Conservation (phyloP, 495 filamentous ascomycete species). For the Penicillium tannophilum region DNA sequence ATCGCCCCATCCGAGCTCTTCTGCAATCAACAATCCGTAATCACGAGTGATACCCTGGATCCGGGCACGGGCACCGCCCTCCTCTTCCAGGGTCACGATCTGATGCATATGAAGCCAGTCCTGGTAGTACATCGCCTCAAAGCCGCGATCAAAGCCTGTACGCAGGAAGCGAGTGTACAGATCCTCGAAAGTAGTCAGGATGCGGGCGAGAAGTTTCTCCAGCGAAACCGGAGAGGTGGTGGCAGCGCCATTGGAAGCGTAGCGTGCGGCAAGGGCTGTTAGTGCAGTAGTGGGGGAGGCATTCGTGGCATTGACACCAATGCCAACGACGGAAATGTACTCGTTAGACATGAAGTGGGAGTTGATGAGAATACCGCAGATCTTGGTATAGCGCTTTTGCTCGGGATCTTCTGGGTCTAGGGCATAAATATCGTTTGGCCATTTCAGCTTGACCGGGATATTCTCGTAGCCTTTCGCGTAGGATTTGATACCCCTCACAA, state of each 20-base stretch:
- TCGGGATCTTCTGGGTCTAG: conserved; percentile 65
- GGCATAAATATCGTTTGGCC: conserved; percentile 97
- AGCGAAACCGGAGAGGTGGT: conserved; percentile 59
- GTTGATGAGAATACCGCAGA: conserved; percentile 92
- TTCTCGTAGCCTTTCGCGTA: conserved; percentile 76
- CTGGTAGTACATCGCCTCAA: conserved; percentile 80
- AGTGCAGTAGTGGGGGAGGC: conserved; percentile 84
- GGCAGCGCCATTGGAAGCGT: conserved; percentile 26
- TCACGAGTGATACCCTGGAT: conserved; percentile 88
- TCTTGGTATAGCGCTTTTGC: conserved; percentile 75
- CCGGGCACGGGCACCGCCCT: conserved; percentile 74
- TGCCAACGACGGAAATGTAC: conserved; percentile 86
- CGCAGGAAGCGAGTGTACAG: conserved; percentile 74
- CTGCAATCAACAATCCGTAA: conserved; percentile 80
- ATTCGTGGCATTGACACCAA: conserved; percentile 89
- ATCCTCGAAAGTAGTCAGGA: conserved; percentile 76
- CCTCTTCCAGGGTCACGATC: conserved; percentile 83
- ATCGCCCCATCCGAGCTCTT: conserved; percentile 77
- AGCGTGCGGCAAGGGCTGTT: conserved; percentile 61
- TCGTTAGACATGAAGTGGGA: conserved; percentile 74
- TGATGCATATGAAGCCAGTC: conserved; percentile 92
- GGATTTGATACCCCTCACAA: conserved; percentile 77
- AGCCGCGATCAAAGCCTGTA: conserved; percentile 67
- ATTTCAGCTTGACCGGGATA: conserved; percentile 86
- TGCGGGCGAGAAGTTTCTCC: conserved; percentile 82